These are phyloP conservation scores for Sugiyamaella neomexicana DNA, from an alignment of 1,139 yeast genomes.

Conservation along the genomic window DNA sequence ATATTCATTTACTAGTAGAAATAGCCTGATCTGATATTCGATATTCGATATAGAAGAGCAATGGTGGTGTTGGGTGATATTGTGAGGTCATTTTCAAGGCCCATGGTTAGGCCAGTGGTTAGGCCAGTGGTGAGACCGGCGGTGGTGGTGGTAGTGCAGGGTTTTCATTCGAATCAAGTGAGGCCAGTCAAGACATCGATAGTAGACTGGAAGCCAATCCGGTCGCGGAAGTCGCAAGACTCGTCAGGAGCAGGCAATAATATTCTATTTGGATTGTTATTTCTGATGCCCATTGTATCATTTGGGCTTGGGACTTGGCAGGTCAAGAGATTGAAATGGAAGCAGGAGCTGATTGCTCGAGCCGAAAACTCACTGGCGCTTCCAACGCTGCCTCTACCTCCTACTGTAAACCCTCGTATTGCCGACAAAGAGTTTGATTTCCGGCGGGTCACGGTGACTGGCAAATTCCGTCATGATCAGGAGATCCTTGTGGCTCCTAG, in stretches of 20 bases:
- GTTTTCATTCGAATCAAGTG: not conserved
- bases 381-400: constrained; percentile 71
- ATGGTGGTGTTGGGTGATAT: not conserved
- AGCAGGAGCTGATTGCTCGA: constrained; percentile 74
- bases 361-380: constrained; percentile 79
- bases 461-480: constrained; percentile 77
- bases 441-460: constrained; percentile 69
- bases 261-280: constrained; percentile 40
- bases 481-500: constrained; percentile 95
- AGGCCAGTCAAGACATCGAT: constrained; percentile 60
- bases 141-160: too few species aligned
- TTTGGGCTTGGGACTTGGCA: constrained; percentile 96
- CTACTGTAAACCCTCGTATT: constrained; percentile 38
- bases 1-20: not conserved
- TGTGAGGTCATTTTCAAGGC: too few species aligned
- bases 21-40: not conserved
- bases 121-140: too few species aligned
- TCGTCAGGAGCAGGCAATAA: constrained; percentile 46
- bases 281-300: constrained; percentile 85
- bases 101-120: too few species aligned
- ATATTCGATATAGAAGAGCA: not conserved
- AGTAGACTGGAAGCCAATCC: constrained; percentile 81
- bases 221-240: constrained; percentile 51
- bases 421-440: constrained; percentile 72
- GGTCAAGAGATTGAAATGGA: constrained; percentile 81